A percentile compares a stretch with the other conserved stretches of the same genome.
Conservation (phyloP, 805 yeast genomes). For the Teunomyces stri region DNA sequence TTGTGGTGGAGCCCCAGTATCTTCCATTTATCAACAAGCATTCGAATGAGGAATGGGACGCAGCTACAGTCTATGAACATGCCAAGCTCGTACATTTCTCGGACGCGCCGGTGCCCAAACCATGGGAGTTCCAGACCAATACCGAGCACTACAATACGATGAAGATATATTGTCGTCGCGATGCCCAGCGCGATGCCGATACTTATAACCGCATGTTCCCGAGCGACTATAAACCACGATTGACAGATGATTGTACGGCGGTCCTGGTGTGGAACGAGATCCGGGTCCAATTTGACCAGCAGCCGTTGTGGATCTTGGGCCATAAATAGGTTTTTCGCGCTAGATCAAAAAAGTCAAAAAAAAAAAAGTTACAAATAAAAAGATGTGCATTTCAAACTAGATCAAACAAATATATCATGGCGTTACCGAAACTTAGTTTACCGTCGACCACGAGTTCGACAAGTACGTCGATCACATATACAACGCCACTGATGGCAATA, state of each 20-base stretch:
- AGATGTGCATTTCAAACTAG: too few species aligned
- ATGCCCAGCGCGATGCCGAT: constrained; percentile 13
- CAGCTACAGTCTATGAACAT: constrained; percentile 21
- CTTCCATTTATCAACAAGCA: constrained; percentile 26
- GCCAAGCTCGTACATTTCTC: constrained; percentile 58
- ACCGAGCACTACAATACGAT: constrained; percentile 21
- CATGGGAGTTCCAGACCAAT: constrained; percentile 46
- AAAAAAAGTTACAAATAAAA: too few species aligned
- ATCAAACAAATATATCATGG: too few species aligned
- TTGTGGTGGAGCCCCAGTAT: constrained; percentile 44
- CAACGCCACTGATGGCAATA: constrained; percentile 50
- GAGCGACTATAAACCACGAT: constrained; percentile 20
- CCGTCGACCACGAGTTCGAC: neutral
- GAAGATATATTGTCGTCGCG: constrained; percentile 24
- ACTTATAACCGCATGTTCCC: constrained; percentile 16
- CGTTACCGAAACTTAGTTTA: neutral
- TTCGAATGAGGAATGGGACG: constrained; percentile 31
- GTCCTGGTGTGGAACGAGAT: constrained; percentile 29
- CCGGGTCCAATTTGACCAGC: constrained; percentile 16
- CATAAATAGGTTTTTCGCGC: neutral
- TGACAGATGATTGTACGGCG: constrained; percentile 26
- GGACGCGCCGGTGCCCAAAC: constrained; percentile 66
- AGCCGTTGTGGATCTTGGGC: neutral
- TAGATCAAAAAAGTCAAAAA: too few species aligned
- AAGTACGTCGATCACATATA: constrained; percentile 19